Evolutionary conservation across 768 basidiomycete species (phyloP).

Genomic region (Leccinum broughii): DNA sequence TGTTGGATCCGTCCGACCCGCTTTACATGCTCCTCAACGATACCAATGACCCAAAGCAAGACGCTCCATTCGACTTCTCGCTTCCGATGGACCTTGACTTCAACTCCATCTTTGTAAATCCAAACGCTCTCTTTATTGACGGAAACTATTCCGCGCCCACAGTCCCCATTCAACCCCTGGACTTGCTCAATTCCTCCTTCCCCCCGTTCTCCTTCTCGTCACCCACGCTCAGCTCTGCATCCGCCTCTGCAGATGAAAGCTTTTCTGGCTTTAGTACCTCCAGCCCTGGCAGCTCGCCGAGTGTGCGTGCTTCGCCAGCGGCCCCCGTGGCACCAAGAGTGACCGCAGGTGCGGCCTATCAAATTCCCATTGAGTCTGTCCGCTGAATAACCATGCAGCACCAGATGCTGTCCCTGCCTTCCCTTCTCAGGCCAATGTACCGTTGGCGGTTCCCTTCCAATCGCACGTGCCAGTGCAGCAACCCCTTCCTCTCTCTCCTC

Average conservation of each 20-base stretch:
- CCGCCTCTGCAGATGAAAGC: slow-evolving; percentile 33
- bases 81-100: slow-evolving; percentile 64
- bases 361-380: neutral
- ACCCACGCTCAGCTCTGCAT: slow-evolving; percentile 34
- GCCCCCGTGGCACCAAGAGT: slow-evolving; percentile 24
- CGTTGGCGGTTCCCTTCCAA: slow-evolving; percentile 37
- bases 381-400: slow-evolving; percentile 16
- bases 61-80: slow-evolving; percentile 40
- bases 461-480: slow-evolving; percentile 26
- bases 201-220: slow-evolving; percentile 47
- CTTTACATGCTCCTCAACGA: slow-evolving; percentile 58
- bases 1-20: slow-evolving; percentile 56
- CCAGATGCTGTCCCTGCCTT: slow-evolving; percentile 24
- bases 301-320: slow-evolving; percentile 31
- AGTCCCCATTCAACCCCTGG: slow-evolving; percentile 30
- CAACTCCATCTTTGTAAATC: slow-evolving; percentile 60
- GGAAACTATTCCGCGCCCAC: slow-evolving; percentile 23
- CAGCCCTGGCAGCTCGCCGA: slow-evolving; percentile 32
- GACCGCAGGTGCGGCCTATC: slow-evolving; percentile 17
- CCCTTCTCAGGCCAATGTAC: slow-evolving; percentile 15
- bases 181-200: slow-evolving; percentile 32
- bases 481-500: slow-evolving; percentile 40
- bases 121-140: slow-evolving; percentile 56
- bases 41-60: slow-evolving; percentile 34
- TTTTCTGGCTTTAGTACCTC: slow-evolving; percentile 25